phyloP scores from a whole-genome alignment of 306 rosid genomes.

The Mimosa pudica region DNA sequence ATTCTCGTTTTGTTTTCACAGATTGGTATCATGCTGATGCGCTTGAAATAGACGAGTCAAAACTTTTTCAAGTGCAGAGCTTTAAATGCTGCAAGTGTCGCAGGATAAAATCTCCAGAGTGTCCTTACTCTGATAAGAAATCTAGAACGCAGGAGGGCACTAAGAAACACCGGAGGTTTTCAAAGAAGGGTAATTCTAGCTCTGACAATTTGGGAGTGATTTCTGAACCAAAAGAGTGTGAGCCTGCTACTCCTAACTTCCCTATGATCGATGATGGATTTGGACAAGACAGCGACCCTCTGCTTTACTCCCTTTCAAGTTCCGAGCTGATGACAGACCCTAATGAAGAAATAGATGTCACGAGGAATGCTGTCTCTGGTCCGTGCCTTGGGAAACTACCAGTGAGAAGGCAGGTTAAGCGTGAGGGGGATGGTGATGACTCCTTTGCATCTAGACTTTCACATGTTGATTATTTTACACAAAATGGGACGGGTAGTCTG shows the following conservation, averaged over 20 bases:
- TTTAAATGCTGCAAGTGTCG: constrained; percentile 97
- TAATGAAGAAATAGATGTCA: constrained; percentile 51
- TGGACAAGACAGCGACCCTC: constrained; percentile 65
- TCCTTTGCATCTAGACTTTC: constrained; percentile 43
- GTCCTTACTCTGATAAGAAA: constrained; percentile 68
- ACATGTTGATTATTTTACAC: constrained; percentile 40
- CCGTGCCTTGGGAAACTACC: constrained; percentile 77
- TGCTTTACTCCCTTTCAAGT: constrained; percentile 64
- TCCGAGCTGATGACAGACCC: constrained; percentile 69
- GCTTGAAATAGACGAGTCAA: constrained; percentile 82
- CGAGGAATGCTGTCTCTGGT: constrained; percentile 57
- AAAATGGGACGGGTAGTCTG: constrained; percentile 37
- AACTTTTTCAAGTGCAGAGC: constrained; percentile 61
- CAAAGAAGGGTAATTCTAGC: constrained; percentile 59
- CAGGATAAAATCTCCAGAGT: constrained; percentile 82
- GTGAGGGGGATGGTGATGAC: constrained; percentile 63
- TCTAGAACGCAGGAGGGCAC: constrained; percentile 43
- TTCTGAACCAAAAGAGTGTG: constrained; percentile 50
- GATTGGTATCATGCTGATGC: constrained; percentile 99
- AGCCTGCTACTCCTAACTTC: constrained; percentile 59
- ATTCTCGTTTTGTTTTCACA: constrained; percentile 45
- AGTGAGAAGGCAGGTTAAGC: constrained; percentile 76
- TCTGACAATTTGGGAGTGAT: constrained; percentile 56
- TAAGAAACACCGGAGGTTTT: constrained; percentile 42
- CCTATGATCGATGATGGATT: constrained; percentile 49